Base-by-base conservation (phyloP, 129 eudicot genomes). In the Centaurea solstitialis region DNA sequence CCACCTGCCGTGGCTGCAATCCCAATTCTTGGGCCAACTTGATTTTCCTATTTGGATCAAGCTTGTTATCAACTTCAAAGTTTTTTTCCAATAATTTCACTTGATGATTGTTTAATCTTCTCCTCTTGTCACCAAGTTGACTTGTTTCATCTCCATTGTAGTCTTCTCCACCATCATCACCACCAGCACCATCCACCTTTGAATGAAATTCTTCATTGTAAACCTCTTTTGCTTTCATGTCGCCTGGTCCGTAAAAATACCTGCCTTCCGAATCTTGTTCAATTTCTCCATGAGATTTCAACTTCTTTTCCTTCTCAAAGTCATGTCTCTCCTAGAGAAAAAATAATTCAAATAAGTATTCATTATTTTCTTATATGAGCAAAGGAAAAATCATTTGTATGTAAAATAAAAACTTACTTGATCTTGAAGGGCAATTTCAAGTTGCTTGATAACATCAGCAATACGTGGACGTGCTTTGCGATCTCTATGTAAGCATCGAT, bases 1-100 rank as follows among this genome's bases (percentile, higher is more conserved):
- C 91, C 45, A 92, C 92, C 75, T 92, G 97, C 68, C 97, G 85
- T 0, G 97, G 97, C 69, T 92, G 90, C 65, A 92, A 88, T 35
- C 94, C 94, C 76, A 92, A 65, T 72, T 92, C 97, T 18, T 82
- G 85, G 3, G 97, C 97, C 39, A 92, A 76, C 66, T 87, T 90
- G 38, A 86, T 70, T 83, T 92, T 92, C 66, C 90, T 79, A 43
- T 88, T 92, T 3, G 93, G 93, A 43, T 92, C 92, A 15, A 92
- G 93, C 68, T 89, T 92, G 83, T 84, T 92, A 61, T 92, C 93
- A 9, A 79, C 85, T 81, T 92, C 92, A 73, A 92, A 92, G 28
- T 82, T 85, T 69, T 80, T 89, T 83, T 92, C 97, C 72, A 92
- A 20, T 30, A 90, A 87, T 76, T 86, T 90, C 33, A 92, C 97